Evolutionary conservation across 2,329 filamentous ascomycete species (phyloP).

Genomic region (Corinectria fuckeliana): DNA sequence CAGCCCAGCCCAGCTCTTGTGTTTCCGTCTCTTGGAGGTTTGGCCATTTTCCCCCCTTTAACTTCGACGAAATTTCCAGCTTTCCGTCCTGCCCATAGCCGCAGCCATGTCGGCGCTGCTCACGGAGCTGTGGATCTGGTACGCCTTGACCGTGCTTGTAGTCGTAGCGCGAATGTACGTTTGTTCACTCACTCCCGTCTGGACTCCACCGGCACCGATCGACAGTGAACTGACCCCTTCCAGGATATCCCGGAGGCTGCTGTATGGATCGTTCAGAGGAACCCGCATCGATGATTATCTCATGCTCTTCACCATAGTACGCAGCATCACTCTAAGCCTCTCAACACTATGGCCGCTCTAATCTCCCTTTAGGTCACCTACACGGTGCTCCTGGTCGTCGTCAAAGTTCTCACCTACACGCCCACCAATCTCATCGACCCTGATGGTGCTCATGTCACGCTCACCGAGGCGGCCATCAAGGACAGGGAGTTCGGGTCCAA

Average conservation of each 20-base stretch:
- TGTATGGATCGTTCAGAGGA: constrained; percentile 52
- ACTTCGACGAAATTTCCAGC: background rate
- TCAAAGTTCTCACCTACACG: constrained; percentile 41
- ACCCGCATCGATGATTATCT: constrained; percentile 61
- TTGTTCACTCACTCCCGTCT: background rate
- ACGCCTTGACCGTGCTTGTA: constrained; percentile 46
- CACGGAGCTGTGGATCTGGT: constrained; percentile 52
- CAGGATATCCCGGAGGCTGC: constrained; percentile 46
- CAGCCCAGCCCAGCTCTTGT: background rate
- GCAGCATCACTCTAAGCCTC: constrained; percentile 13
- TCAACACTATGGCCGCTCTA: background rate
- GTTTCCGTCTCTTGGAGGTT: background rate
- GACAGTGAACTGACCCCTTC: constrained; percentile 3
- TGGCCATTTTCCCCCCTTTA: background rate
- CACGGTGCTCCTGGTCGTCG: constrained; percentile 29
- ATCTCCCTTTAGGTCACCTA: constrained; percentile 20
- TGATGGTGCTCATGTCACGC: constrained; percentile 45
- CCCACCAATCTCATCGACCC: constrained; percentile 64
- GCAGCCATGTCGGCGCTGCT: constrained; percentile 35
- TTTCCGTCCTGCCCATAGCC: constrained; percentile 7
- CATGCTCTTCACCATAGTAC: constrained; percentile 58
- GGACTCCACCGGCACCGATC: background rate
- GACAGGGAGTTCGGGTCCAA: constrained; percentile 61
- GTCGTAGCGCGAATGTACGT: constrained; percentile 49
- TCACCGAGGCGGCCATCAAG: constrained; percentile 53